phyloP scores from a whole-genome alignment of 768 basidiomycete genomes.

The Chlorophyllum brunneum region DNA sequence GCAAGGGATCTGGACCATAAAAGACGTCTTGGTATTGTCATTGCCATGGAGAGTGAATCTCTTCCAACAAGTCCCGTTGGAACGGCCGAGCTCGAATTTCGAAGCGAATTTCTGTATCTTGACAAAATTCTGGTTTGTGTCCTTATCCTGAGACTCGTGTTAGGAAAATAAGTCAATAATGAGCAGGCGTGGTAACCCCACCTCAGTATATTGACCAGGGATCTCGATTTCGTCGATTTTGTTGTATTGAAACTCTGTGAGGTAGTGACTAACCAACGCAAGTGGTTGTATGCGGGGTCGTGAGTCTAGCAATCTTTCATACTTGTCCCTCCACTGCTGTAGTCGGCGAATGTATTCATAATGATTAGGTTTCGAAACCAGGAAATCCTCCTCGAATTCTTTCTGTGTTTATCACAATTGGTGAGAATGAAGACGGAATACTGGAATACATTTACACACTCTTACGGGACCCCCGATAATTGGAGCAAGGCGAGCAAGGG shows the following conservation, averaged over 20 bases:
- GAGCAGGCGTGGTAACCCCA: too few relatives aligned
- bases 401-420: slow-evolving; percentile 41
- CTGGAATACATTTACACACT: slow-evolving; percentile 35
- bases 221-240: slow-evolving; percentile 98
- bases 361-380: slow-evolving; percentile 71
- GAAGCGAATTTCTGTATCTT: slow-evolving; percentile 89
- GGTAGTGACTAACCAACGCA: slow-evolving; percentile 84
- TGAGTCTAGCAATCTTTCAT: slow-evolving; percentile 79
- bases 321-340: slow-evolving; percentile 91
- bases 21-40: slow-evolving; percentile 86
- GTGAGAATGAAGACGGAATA: not conserved
- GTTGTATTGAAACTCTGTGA: slow-evolving; percentile 96
- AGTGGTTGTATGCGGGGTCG: slow-evolving; percentile 82
- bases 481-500: slow-evolving; percentile 54
- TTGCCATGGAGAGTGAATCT: slow-evolving; percentile 88
- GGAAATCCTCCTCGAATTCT: slow-evolving; percentile 89
- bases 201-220: slow-evolving; percentile 98
- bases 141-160: slow-evolving; percentile 71
- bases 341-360: slow-evolving; percentile 86
- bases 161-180: not conserved
- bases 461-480: slow-evolving; percentile 56
- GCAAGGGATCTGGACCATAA: slow-evolving; percentile 87
- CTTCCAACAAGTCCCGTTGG: slow-evolving; percentile 83
- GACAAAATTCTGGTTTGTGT: slow-evolving; percentile 87
- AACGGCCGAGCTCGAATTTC: slow-evolving; percentile 86